Evolutionary conservation across 495 filamentous ascomycete genomes (phyloP), one percentile per base, ranked within the genome.

Genomic region (Lasiosphaeria miniovina): DNA sequence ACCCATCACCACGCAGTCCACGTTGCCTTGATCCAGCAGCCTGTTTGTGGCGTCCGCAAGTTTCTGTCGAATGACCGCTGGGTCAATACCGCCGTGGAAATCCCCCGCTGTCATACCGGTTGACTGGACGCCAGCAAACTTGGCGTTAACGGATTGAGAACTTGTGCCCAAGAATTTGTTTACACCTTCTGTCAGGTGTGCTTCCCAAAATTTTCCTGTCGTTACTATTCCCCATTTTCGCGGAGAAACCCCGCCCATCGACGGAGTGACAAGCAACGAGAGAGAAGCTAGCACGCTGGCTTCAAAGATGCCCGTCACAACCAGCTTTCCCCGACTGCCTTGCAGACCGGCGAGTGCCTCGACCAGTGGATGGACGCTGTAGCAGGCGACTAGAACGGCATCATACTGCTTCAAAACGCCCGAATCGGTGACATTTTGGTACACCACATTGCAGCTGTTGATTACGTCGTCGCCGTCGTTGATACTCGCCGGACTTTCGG

Each of bases 291-390:
- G 73, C 4, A 96, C 71, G 60, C 86, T 88, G 3, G 90, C 88
- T 72, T 96, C 93, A 65, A 97, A 92, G 54, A 98, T 97, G 4
- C 93, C 94, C 0, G 88, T 86, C 4, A 93, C 88, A 12, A 82
- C 64, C n/a, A 70, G 57, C 50, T 52, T 61, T 17, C 62, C 59
- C 10, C 54, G 57, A 15, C 69, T 54, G 58, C 50, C 52, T 15
- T 65, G 57, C 50, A 72, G 61, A 14, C 80, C 65, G 14, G 75
- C 76, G 3, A 97, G 73, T 36, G 77, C 68, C 0, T 79, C 69
- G 9, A 96, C 89, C 4, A 97, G 84, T 0, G 92, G 90, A 64
- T 97, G 94, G 2, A 86, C 84, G 64, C 89, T 93, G 74, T 90
- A 98, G 76, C 93, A 98, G 45, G 90, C 91, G 2, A 98, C 79